Percentiles rank a stretch among this genome's conserved stretches.
phyloP scores from a whole-genome alignment of 2,329 filamentous ascomycete genomes.

The Neofusicoccum ribis region DNA sequence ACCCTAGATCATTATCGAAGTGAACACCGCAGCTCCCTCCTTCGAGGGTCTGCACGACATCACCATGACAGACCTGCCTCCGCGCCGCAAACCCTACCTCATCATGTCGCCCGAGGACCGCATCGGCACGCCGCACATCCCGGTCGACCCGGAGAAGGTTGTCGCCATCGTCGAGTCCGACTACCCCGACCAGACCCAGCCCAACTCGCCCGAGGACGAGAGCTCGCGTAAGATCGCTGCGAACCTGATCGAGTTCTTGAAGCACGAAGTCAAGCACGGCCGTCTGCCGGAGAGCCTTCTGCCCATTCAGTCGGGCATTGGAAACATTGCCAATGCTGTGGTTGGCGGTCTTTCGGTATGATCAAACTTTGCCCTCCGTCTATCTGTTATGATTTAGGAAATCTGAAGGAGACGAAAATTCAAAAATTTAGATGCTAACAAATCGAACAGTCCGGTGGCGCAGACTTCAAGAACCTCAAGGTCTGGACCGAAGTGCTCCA shows the following conservation, averaged over 20 bases:
- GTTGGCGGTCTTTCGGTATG: slow-evolving; percentile 70
- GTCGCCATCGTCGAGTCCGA: slow-evolving; percentile 82
- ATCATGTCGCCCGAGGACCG: slow-evolving; percentile 84
- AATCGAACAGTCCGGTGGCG: slow-evolving; percentile 53
- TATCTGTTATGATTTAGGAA: background rate
- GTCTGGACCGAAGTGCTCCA: slow-evolving; percentile 95
- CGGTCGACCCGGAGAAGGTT: slow-evolving; percentile 80
- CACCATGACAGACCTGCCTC: slow-evolving; percentile 82
- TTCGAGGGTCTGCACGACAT: slow-evolving; percentile 91
- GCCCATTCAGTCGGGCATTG: slow-evolving; percentile 83
- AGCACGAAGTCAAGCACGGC: slow-evolving; percentile 79
- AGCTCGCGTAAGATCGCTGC: slow-evolving; percentile 70
- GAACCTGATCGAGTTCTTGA: slow-evolving; percentile 81
- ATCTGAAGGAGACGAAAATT: background rate
- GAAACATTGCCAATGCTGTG: slow-evolving; percentile 91
- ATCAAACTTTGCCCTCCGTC: background rate
- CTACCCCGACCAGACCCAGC: slow-evolving; percentile 74
- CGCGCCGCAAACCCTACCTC: slow-evolving; percentile 78
- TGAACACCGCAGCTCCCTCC: slow-evolving; percentile 81
- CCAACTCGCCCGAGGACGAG: slow-evolving; percentile 76
- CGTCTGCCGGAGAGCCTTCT: slow-evolving; percentile 75
- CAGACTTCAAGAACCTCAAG: slow-evolving; percentile 82
- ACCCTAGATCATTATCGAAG: slow-evolving; percentile 74
- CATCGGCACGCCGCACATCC: slow-evolving; percentile 79
- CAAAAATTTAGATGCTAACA: slow-evolving; percentile 7